phyloP scores from a whole-genome alignment of 2,329 filamentous ascomycete species.

The Microascus cirrosus region DNA sequence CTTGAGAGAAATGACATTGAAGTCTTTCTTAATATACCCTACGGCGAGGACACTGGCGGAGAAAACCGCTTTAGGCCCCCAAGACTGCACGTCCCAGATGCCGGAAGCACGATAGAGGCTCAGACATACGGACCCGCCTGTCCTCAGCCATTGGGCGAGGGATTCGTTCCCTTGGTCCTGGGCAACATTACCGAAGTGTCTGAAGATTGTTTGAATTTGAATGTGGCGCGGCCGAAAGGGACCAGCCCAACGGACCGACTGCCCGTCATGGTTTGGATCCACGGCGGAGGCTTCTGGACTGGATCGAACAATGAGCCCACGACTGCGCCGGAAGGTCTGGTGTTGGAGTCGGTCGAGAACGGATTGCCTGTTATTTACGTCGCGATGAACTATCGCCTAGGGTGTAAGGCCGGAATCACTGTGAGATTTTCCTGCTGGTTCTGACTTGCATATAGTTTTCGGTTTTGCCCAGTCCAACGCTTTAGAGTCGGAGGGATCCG shows the following conservation, averaged over 20 bases:
- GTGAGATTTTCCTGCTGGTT: slow-evolving; percentile 23
- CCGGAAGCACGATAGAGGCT: slow-evolving; percentile 23
- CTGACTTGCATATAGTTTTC: slow-evolving; percentile 11
- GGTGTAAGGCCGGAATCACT: slow-evolving; percentile 38
- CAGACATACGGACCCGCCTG: slow-evolving; percentile 29
- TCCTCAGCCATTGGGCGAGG: slow-evolving; percentile 24
- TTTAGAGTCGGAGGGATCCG: slow-evolving; percentile 32
- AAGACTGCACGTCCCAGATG: slow-evolving; percentile 16
- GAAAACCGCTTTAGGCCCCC: slow-evolving; percentile 34
- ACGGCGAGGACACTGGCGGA: slow-evolving; percentile 32
- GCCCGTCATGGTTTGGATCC: slow-evolving; percentile 48
- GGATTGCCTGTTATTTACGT: slow-evolving; percentile 52
- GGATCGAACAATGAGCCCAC: slow-evolving; percentile 23
- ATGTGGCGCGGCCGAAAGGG: slow-evolving; percentile 18
- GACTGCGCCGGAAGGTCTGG: slow-evolving; percentile 15
- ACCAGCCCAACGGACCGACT: slow-evolving; percentile 17
- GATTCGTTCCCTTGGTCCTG: slow-evolving; percentile 17
- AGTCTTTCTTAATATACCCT: slow-evolving; percentile 33
- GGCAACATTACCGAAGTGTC: slow-evolving; percentile 24
- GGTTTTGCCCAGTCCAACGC: slow-evolving; percentile 35
- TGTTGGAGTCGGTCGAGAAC: slow-evolving; percentile 22
- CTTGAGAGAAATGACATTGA: slow-evolving; percentile 30
- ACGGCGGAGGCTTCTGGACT: slow-evolving; percentile 36
- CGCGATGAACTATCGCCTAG: slow-evolving; percentile 52
- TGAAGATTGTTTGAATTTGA: slow-evolving; percentile 23